A percentile compares a stretch with the other conserved stretches of the same genome.
Conservation (phyloP, 176 grass and related monocot species). For the Bothriochloa decipiens region DNA sequence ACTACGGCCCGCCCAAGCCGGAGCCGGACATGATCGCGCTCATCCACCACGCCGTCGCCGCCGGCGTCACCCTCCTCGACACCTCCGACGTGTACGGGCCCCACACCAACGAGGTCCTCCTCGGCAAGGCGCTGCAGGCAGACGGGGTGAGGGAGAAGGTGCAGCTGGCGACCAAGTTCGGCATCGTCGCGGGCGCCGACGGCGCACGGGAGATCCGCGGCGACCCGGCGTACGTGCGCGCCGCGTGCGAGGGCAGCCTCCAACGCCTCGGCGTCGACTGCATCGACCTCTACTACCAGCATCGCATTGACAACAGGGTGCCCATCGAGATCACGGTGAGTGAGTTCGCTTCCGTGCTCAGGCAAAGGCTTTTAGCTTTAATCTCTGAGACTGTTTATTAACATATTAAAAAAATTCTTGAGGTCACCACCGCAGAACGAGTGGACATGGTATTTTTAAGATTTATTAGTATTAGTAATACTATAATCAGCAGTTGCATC, state of each 20-base stretch:
- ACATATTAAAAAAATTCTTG: too few relatives aligned
- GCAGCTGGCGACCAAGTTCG: too few relatives aligned
- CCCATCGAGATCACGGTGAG: constrained; percentile 76
- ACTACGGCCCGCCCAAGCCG: constrained; percentile 37
- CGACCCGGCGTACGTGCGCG: constrained; percentile 57
- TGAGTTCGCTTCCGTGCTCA: background rate
- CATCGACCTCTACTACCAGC: constrained; percentile 77
- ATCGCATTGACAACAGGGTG: constrained; percentile 57
- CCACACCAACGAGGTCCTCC: constrained; percentile 48
- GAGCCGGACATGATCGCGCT: constrained; percentile 43
- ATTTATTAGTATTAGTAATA: too few relatives aligned
- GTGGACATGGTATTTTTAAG: too few relatives aligned
- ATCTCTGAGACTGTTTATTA: too few relatives aligned
- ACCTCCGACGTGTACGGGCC: constrained; percentile 51
- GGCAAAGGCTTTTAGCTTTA: too few relatives aligned
- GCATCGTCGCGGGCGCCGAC: background rate
- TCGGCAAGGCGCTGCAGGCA: constrained; percentile 45
- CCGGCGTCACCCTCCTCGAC: constrained; percentile 60
- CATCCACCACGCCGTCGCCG: constrained; percentile 40
- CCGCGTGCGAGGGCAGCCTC: constrained; percentile 62
- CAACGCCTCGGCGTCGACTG: constrained; percentile 52
- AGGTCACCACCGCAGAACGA: too few relatives aligned
- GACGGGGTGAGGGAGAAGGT: background rate
- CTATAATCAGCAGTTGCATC: too few relatives aligned
- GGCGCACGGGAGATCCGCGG: constrained; percentile 34